phyloP scores from a whole-genome alignment of 2,329 filamentous ascomycete species.

The Penicillium sp. region DNA sequence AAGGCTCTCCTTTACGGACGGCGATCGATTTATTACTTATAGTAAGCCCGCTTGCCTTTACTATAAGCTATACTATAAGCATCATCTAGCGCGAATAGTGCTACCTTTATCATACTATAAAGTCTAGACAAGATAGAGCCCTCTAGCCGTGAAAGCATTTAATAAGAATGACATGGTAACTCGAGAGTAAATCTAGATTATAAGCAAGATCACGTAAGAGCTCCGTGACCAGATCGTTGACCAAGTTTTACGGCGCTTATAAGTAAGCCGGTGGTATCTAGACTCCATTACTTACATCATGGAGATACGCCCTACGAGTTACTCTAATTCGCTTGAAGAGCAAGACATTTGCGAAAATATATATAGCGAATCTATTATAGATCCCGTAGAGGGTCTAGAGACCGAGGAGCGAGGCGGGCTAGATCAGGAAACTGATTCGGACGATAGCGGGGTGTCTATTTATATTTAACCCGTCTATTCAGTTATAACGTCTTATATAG shows the following conservation, averaged over 20 bases:
- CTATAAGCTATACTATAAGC: conserved; percentile 39
- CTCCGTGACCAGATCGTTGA: conserved; percentile 24
- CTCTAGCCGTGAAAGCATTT: conserved; percentile 21
- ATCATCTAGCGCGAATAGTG: conserved; percentile 30
- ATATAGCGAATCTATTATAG: neutral
- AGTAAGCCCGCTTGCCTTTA: conserved; percentile 56
- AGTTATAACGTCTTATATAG: neutral
- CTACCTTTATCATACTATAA: conserved; percentile 29
- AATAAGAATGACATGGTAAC: conserved; percentile 11
- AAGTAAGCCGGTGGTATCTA: conserved; percentile 23
- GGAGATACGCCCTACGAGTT: neutral
- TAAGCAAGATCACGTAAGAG: conserved; percentile 28
- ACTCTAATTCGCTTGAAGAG: neutral
- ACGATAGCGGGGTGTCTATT: neutral
- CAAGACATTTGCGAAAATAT: neutral
- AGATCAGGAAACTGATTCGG: neutral
- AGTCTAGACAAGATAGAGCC: conserved; percentile 31
- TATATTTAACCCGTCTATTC: neutral
- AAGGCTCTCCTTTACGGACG: conserved; percentile 35
- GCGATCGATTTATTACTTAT: conserved; percentile 50
- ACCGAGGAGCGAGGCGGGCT: neutral
- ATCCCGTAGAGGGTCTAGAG: neutral
- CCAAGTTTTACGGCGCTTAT: conserved; percentile 24
- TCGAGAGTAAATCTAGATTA: conserved; percentile 18
- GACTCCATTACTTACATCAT: conserved; percentile 28